Evolutionary conservation across 1,284 basidiomycete genomes (phyloP), one percentile per base, ranked within the genome.

Genomic region (Papiliotrema laurentii): DNA sequence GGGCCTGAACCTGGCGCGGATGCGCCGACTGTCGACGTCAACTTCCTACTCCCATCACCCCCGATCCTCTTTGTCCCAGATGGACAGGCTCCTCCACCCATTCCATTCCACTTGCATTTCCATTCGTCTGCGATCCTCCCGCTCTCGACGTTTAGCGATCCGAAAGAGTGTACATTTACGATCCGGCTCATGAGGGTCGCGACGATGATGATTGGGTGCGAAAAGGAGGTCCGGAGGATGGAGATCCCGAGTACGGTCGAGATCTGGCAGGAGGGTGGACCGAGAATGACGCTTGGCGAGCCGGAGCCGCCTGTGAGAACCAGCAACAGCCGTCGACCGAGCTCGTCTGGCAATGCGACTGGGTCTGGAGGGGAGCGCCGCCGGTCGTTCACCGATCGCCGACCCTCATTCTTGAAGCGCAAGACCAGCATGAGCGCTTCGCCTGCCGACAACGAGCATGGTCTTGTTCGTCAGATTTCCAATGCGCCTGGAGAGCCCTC

Each of bases 91-190:
- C 58, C 61, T 3, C 60, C 64, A 2, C 51, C 55, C 1, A 62
- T 68, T 33, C 63, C 66, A 0, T 66, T 68, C 37, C 66, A 66
- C 34, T 43, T 68, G 14, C 66, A 66, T 45, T 65, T 68, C 48
- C 59, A 64, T 44, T 62, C 59, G 2, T 22, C 48, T n/a, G 34
- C 57, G 2, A 50, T 55, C 14, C 50, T 58, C 7, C 57, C 61
- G 2, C 49, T 68, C 1, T 47, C 53, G 21, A 63, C 59, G 28
- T 66, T 66, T 40, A 50, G 57, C 11, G 60, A 65, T 41, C 63
- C 66, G 14, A 35, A 38, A 14, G 43, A 64, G 34, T 57, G 58
- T 38, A 46, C 33, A 16, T 66, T 61, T 31, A 52, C 62, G 9
- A 47, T 68, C n/a, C 44, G 66, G 3, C 40, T 68, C 5, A 61